Evolutionary conservation across 352 stramenopile species (phyloP).

Genomic region (Saprolegnia parasitica): DNA sequence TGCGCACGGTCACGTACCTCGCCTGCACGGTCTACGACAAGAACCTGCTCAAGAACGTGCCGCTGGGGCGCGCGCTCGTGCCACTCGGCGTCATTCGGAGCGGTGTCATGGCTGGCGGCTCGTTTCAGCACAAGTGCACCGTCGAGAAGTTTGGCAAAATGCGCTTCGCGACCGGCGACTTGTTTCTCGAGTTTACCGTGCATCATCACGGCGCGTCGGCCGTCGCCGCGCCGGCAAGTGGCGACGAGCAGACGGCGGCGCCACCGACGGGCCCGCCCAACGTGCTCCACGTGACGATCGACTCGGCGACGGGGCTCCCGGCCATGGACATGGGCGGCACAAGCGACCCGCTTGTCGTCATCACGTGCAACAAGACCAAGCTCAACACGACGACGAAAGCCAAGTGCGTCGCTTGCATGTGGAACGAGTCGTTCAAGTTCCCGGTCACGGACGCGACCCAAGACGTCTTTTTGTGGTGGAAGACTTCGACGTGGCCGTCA

Average conservation of each 20-base stretch:
- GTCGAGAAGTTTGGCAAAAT: conserved; percentile 26
- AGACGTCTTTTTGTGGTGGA: conserved; percentile 57
- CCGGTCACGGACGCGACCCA: conserved; percentile 52
- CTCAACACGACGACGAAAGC: conserved; percentile 72
- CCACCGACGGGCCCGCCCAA: conserved; percentile 46
- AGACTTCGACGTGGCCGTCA: conserved; percentile 71
- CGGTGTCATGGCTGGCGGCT: background rate
- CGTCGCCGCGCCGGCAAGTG: background rate
- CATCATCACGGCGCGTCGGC: conserved; percentile 35
- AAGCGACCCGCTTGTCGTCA: conserved; percentile 84
- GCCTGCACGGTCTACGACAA: conserved; percentile 50
- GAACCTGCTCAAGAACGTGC: conserved; percentile 34
- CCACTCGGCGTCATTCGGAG: background rate
- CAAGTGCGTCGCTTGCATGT: conserved; percentile 61
- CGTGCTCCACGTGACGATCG: conserved; percentile 64
- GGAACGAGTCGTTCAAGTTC: conserved; percentile 80
- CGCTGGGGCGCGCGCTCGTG: conserved; percentile 21
- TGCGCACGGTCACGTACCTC: conserved; percentile 63
- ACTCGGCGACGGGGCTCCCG: conserved; percentile 72
- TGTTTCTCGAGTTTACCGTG: conserved; percentile 14
- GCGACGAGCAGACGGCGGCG: conserved; percentile 10
- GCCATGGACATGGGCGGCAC: conserved; percentile 76
- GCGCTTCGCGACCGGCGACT: conserved; percentile 20
- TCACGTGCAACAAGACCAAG: conserved; percentile 76
- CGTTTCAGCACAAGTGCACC: conserved; percentile 1